Base-by-base conservation (phyloP, 108 stramenopile genomes). In the Skeletonema grethae region DNA sequence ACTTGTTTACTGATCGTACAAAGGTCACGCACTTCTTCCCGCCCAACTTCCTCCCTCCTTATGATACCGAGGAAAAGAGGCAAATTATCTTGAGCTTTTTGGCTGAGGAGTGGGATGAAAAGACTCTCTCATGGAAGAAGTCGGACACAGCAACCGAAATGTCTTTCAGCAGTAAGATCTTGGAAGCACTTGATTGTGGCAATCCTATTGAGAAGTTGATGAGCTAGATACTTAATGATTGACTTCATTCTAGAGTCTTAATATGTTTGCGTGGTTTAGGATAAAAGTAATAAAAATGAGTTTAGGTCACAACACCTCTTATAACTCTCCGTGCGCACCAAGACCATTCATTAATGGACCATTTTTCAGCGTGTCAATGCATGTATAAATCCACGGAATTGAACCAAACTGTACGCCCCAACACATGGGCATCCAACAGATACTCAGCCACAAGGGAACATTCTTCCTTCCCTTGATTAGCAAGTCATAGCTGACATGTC, bases 31-130 rank as follows among this genome's bases (percentile, higher is more conserved):
- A 95, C 62, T 86, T 82, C 57, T 92, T 95, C 67, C 59, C 72
- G n/a, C 94, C 94, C 63, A 95, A 95, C 73, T 95, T 95, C 67
- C 80, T 91, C 2, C 94, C 91, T 34, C 94, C 94, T 7, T 95
- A 95, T 67, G 82, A 94, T 68, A 91, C 90, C 8, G 80, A 84
- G 28, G 86, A 88, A 43, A 95, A 92, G 75, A 75, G 82, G 63
- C 74, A 84, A 61, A 86, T 91, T 24, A 95, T 95, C 58, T 72
- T 90, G 43, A 85, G 88, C 39, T 86, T 87, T 45, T 73, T 95
- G 65, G 71, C 68, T 0, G 90, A 95, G 61, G 87, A 89, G 38
- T 95, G 94, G 94, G 88, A 95, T 67, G 94, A 95, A 65, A 78
- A 85, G 57, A 80, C 80, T 6, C 60, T 92, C 39, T 79, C 82